phyloP scores from a whole-genome alignment of 1,284 basidiomycete species.

The Gymnopus androsaceus region DNA sequence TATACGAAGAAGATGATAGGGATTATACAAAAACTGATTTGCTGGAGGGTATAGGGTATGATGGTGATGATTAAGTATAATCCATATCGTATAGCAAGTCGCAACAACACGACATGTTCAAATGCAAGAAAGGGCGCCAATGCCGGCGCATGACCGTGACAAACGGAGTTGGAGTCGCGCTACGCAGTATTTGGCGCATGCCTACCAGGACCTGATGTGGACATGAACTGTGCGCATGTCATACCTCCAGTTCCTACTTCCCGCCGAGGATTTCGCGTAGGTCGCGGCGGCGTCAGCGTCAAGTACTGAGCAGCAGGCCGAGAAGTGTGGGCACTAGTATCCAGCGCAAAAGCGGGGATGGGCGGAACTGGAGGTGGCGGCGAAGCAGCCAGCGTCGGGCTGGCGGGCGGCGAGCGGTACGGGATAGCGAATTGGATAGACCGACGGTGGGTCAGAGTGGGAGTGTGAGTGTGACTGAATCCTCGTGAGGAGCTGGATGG shows the following conservation, averaged over 20 bases:
- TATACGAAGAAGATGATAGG: no score
- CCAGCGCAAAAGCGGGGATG: slow-evolving; percentile 11
- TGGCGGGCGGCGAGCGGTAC: slow-evolving; percentile 17
- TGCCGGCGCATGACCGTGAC: no score
- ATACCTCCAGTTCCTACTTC: not conserved
- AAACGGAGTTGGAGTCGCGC: no score
- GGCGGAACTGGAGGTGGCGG: slow-evolving; percentile 17
- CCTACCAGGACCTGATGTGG: not conserved
- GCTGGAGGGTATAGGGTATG: no score
- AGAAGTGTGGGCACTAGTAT: not conserved
- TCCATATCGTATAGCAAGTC: no score
- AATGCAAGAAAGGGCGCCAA: no score
- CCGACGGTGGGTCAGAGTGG: slow-evolving; percentile 19
- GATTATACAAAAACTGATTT: no score
- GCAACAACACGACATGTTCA: no score
- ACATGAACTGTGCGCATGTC: slow-evolving; percentile 2
- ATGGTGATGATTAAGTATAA: no score
- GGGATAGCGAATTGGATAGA: slow-evolving; percentile 9
- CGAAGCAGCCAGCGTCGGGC: slow-evolving; percentile 11
- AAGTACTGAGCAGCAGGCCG: not conserved
- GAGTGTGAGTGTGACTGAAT: slow-evolving; percentile 1
- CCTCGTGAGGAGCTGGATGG: not conserved
- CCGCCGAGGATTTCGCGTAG: not conserved
- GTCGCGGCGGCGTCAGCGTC: not conserved
- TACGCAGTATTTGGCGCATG: not conserved